phyloP scores from a whole-genome alignment of 2,329 filamentous ascomycete genomes.

The Calonectria honghensis region DNA sequence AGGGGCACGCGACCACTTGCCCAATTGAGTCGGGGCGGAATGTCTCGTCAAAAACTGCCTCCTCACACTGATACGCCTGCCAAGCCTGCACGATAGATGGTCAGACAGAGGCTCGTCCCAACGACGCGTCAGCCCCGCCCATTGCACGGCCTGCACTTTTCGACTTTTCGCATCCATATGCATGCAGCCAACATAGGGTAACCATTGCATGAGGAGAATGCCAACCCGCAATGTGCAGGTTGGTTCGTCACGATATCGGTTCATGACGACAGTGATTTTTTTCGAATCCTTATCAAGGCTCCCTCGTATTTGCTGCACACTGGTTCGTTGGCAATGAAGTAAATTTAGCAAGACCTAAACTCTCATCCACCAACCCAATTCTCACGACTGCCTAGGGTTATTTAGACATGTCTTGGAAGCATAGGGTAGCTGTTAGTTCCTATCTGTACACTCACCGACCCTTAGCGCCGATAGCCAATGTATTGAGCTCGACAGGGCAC shows the following conservation, averaged over 20 bases:
- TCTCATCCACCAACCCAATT: background rate
- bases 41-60: background rate
- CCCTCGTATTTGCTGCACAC: background rate
- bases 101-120: background rate
- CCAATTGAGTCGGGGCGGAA: background rate
- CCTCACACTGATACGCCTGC: background rate
- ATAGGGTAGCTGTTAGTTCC: background rate
- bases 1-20: background rate
- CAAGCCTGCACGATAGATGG: background rate
- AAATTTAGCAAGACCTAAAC: background rate
- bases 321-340: background rate
- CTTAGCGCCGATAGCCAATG: background rate
- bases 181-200: background rate
- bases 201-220: background rate
- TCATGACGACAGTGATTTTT: background rate
- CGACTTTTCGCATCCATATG: background rate
- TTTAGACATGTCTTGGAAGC: background rate
- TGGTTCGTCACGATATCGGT: background rate
- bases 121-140: background rate
- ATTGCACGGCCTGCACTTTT: background rate
- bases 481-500: background rate
- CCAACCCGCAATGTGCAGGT: background rate
- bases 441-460: background rate
- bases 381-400: background rate
- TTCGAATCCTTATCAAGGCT: background rate